These are phyloP conservation scores for Aspergillus kassunensis DNA, from an alignment of 495 filamentous ascomycete species.

Conservation along the genomic window DNA sequence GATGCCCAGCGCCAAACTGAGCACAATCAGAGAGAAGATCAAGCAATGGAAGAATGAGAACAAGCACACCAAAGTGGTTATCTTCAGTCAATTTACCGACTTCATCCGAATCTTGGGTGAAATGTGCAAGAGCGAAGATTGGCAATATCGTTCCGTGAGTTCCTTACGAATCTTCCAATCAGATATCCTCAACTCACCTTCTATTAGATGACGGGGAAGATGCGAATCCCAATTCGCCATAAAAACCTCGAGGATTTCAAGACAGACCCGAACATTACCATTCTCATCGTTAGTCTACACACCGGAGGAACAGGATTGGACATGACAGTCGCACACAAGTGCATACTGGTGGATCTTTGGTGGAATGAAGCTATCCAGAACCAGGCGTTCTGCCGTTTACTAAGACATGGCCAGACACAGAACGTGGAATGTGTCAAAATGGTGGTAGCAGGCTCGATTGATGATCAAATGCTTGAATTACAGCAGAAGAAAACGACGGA, in stretches of 20 bases:
- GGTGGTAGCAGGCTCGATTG: constrained; percentile 46
- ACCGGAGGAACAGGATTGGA: constrained; percentile 51
- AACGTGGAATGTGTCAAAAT: constrained; percentile 52
- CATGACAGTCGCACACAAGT: constrained; percentile 52
- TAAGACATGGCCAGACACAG: constrained; percentile 57
- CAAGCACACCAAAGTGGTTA: constrained; percentile 32
- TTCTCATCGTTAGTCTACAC: constrained; percentile 43
- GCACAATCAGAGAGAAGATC: constrained; percentile 25
- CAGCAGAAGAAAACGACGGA: constrained; percentile 25
- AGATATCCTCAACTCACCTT: no score
- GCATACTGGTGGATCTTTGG: constrained; percentile 57
- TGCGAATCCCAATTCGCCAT: constrained; percentile 23
- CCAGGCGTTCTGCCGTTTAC: constrained; percentile 61
- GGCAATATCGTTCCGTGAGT: constrained; percentile 27
- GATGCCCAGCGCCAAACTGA: constrained; percentile 29
- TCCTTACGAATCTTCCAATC: not conserved
- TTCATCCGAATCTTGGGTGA: constrained; percentile 26
- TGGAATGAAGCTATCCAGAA: constrained; percentile 51
- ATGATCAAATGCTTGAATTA: constrained; percentile 44
- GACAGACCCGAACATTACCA: constrained; percentile 14
- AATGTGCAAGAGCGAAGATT: constrained; percentile 25
- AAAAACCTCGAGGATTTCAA: constrained; percentile 27
- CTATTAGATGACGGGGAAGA: constrained; percentile 30
- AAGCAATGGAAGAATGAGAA: constrained; percentile 31
- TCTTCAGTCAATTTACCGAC: constrained; percentile 38